A percentile compares a stretch with the other conserved stretches of the same genome.
Evolutionary conservation across 768 basidiomycete species (phyloP).

Genomic region (Amylocystis lapponica): DNA sequence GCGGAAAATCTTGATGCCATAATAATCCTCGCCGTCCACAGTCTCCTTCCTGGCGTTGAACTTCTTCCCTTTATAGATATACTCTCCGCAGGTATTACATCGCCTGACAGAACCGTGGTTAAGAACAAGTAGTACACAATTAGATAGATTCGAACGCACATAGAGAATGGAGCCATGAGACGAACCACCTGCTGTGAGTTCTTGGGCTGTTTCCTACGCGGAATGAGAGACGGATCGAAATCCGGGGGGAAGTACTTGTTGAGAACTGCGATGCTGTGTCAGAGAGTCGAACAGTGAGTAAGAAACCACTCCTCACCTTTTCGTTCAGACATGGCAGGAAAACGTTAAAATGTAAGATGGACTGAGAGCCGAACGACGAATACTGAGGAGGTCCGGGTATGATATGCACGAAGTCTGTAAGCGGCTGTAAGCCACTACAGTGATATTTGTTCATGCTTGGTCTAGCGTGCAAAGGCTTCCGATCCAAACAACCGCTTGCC

Average conservation of each 20-base stretch:
- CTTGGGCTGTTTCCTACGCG: conserved; percentile 82
- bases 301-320: conserved; percentile 47
- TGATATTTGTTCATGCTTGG: conserved; percentile 3
- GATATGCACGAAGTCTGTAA: not conserved
- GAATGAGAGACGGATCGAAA: conserved; percentile 96
- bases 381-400: not conserved
- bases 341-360: conserved; percentile 3
- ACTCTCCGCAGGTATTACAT: conserved; percentile 95
- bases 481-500: conserved; percentile 2
- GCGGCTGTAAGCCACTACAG: not conserved
- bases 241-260: conserved; percentile 98
- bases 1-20: conserved; percentile 94
- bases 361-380: not conserved
- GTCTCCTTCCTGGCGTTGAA: conserved; percentile 99
- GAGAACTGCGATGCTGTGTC: conserved; percentile 47
- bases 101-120: conserved; percentile 45
- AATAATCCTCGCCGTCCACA: conserved; percentile 94
- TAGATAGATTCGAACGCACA: conserved; percentile 43
- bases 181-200: conserved; percentile 97
- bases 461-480: conserved; percentile 5
- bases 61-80: conserved; percentile 99
- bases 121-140: not conserved
- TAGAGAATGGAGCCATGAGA: conserved; percentile 99
- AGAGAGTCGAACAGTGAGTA: conserved; percentile 1
- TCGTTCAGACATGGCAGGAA: conserved; percentile 68